Percentiles rank a stretch among this genome's conserved stretches.
Evolutionary conservation across 495 filamentous ascomycete species (phyloP).

Genomic region (Cenococcum geophilum): DNA sequence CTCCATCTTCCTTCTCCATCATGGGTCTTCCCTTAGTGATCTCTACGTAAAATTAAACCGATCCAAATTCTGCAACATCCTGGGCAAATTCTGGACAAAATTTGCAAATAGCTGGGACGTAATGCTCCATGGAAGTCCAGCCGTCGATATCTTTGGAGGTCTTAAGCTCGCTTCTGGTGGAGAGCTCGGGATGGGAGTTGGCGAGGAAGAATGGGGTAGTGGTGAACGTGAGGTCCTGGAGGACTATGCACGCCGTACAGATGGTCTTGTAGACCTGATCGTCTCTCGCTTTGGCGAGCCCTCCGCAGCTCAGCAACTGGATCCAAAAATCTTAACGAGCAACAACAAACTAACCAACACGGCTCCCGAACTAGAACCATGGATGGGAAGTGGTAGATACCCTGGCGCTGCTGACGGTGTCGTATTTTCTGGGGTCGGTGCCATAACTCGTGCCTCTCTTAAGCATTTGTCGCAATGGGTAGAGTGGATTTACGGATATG

Average conservation of each 20-base stretch:
- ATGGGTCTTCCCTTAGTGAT: slow-evolving; percentile 60
- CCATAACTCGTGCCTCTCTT: slow-evolving; percentile 58
- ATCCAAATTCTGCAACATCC: slow-evolving; percentile 52
- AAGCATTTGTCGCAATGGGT: slow-evolving; percentile 70
- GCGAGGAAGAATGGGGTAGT: slow-evolving; percentile 88
- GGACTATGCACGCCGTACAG: slow-evolving; percentile 60
- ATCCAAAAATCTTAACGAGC: slow-evolving; percentile 7
- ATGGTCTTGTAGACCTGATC: slow-evolving; percentile 73
- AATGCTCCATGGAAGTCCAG: slow-evolving; percentile 81
- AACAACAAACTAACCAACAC: slow-evolving; percentile 2
- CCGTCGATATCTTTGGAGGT: slow-evolving; percentile 68
- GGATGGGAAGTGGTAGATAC: slow-evolving; percentile 60
- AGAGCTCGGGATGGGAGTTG: slow-evolving; percentile 87
- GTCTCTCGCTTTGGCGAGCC: slow-evolving; percentile 76
- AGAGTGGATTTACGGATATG: slow-evolving; percentile 73
- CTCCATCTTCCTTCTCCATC: slow-evolving; percentile 78
- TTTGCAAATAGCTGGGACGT: slow-evolving; percentile 84
- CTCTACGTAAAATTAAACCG: slow-evolving; percentile 59
- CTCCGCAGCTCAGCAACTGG: slow-evolving; percentile 17
- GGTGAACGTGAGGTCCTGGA: slow-evolving; percentile 88
- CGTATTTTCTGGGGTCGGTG: slow-evolving; percentile 72
- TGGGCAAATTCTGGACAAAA: slow-evolving; percentile 77
- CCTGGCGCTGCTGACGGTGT: slow-evolving; percentile 70
- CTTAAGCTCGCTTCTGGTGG: slow-evolving; percentile 88
- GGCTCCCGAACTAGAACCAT: slow-evolving; percentile 39